phyloP scores from a whole-genome alignment of 176 grass and related monocot genomes.

The Canna indica region DNA sequence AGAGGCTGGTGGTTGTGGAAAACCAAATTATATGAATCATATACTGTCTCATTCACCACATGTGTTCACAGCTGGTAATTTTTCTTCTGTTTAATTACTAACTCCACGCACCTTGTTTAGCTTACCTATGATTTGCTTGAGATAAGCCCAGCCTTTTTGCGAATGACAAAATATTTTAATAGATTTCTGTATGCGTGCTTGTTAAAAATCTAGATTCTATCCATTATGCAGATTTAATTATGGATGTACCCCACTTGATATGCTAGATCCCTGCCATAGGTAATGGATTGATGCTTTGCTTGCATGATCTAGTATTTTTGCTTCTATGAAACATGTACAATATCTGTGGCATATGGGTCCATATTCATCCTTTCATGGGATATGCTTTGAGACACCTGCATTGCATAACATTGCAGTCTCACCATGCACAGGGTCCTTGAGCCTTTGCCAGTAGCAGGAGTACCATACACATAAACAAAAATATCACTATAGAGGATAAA shows the following conservation, averaged over 20 bases:
- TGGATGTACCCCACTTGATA: neutral
- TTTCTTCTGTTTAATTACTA: neutral
- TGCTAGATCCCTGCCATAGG: neutral
- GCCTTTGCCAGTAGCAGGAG: neutral
- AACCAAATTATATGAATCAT: conserved; percentile 76
- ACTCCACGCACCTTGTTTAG: too few species aligned
- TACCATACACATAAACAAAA: neutral
- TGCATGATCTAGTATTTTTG: neutral
- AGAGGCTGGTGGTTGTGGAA: conserved; percentile 72
- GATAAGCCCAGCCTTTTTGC: neutral
- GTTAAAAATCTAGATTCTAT: too few species aligned
- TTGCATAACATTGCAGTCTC: too few species aligned
- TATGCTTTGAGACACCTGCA: neutral
- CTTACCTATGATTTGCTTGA: neutral
- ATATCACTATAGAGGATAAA: neutral
- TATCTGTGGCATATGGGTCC: neutral
- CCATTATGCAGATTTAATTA: too few species aligned
- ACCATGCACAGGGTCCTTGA: too few species aligned
- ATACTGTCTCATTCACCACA: conserved; percentile 73
- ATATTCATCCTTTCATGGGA: neutral
- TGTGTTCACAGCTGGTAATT: conserved; percentile 90
- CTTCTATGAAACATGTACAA: neutral
- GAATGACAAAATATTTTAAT: too few species aligned
- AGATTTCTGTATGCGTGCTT: too few species aligned
- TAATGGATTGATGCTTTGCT: neutral